Percentiles rank a stretch among this genome's conserved stretches.
Evolutionary conservation across 306 rosid genomes (phyloP).

Genomic region (Sesbania bispinosa): DNA sequence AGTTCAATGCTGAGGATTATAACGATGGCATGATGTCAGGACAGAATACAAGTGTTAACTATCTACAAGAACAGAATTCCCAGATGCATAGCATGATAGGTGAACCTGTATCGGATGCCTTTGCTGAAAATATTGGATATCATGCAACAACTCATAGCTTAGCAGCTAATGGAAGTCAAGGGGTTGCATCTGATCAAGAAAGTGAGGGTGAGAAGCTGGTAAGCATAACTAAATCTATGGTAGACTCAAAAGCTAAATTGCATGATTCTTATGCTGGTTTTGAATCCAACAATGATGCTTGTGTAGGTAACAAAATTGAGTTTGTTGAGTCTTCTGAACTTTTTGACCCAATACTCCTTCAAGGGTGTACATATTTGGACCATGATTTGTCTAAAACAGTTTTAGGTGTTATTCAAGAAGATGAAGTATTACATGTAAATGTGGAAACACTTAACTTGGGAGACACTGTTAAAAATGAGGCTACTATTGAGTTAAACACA

Average conservation of each 20-base stretch:
- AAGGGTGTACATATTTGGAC: constrained; percentile 23
- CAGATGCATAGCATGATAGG: neutral
- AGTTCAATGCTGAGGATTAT: constrained; percentile 13
- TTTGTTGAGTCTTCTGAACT: constrained; percentile 25
- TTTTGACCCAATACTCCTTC: neutral
- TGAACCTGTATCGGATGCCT: constrained; percentile 14
- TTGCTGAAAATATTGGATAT: constrained; percentile 26
- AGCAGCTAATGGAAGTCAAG: constrained; percentile 22
- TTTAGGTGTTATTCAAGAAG: constrained; percentile 16
- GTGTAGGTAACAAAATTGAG: constrained; percentile 18
- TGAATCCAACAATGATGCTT: constrained; percentile 26
- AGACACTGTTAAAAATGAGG: constrained; percentile 4
- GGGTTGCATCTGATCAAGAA: neutral
- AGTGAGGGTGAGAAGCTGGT: constrained; percentile 26
- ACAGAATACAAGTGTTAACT: neutral
- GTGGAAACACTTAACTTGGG: constrained; percentile 11
- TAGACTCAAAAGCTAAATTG: constrained; percentile 7
- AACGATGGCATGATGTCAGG: neutral
- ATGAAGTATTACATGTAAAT: constrained; percentile 2
- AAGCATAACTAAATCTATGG: neutral
- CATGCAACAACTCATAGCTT: neutral
- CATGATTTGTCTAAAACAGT: constrained; percentile 13
- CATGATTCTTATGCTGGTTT: constrained; percentile 21
- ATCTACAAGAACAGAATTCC: constrained; percentile 7
- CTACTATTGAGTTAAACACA: constrained; percentile 1